Conservation (phyloP, 441 rosid species). For the Gossypium laxum region DNA sequence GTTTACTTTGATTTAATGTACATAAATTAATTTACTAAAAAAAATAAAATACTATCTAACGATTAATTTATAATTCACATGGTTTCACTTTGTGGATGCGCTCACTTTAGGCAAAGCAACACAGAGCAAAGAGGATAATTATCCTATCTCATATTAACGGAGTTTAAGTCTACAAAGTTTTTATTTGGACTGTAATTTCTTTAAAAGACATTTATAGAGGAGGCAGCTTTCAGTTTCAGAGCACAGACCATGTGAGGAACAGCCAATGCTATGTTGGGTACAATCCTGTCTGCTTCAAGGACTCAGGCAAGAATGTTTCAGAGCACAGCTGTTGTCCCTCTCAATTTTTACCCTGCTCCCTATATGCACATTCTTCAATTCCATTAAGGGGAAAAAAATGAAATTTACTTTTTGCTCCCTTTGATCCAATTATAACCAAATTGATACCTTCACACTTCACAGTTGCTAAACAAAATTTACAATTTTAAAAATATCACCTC, state of each 20-base stretch:
- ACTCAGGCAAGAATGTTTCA: too few relatives aligned
- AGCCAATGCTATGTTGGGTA: background rate
- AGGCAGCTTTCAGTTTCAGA: too few relatives aligned
- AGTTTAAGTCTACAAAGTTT: too few relatives aligned
- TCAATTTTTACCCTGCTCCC: background rate
- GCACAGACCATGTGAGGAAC: background rate
- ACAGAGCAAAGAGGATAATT: too few relatives aligned
- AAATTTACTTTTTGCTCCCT: background rate
- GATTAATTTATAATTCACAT: background rate
- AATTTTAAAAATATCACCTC: background rate
- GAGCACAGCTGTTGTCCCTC: background rate
- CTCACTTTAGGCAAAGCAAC: too few relatives aligned
- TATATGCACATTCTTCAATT: background rate
- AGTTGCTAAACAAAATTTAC: background rate
- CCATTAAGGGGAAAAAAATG: background rate
- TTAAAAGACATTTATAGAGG: too few relatives aligned
- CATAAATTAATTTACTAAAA: too few relatives aligned
- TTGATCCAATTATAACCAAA: background rate
- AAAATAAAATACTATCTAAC: too few relatives aligned
- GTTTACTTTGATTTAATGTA: too few relatives aligned
- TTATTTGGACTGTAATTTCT: too few relatives aligned
- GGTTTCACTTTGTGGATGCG: background rate
- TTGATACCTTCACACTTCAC: background rate
- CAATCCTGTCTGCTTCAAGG: background rate
- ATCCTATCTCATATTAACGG: too few relatives aligned